Conservation (phyloP, 768 basidiomycete genomes). For the Podaxis sp. region DNA sequence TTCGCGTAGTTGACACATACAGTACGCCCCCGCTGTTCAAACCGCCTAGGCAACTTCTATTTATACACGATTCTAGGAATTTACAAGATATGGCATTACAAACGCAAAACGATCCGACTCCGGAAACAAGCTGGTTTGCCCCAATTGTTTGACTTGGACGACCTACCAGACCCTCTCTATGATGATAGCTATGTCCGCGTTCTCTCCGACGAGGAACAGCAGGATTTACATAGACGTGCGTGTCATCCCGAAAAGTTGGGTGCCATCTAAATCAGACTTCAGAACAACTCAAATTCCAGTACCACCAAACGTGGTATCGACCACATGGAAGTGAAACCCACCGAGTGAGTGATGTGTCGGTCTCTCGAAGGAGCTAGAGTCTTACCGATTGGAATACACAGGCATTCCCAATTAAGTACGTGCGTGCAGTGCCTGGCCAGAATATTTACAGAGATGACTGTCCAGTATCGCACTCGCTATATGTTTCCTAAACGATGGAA, state of each 20-base stretch:
- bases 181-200: conserved; percentile 74
- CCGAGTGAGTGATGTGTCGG: conserved; percentile 40
- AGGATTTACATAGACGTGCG: conserved; percentile 64
- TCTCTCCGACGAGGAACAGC: conserved; percentile 62
- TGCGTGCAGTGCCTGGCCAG: conserved; percentile 6
- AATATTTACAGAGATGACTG: background rate
- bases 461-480: conserved; percentile 68
- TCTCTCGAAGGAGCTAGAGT: background rate
- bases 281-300: conserved; percentile 71
- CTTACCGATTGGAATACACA: conserved; percentile 24
- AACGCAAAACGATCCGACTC: conserved; percentile 55
- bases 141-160: conserved; percentile 70
- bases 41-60: background rate
- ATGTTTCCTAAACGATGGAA: conserved; percentile 70
- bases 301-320: conserved; percentile 82
- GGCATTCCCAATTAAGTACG: conserved; percentile 72
- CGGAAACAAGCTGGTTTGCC: conserved; percentile 66
- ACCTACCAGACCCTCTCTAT: conserved; percentile 76
- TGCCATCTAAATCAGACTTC: conserved; percentile 2
- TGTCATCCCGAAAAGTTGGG: conserved; percentile 7
- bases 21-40: conserved; percentile 38
- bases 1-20: conserved; percentile 73
- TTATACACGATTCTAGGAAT: conserved; percentile 49
- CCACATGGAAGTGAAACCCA: conserved; percentile 85
- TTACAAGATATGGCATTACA: conserved; percentile 71